Percentiles rank a stretch among this genome's conserved stretches.
phyloP scores from a whole-genome alignment of 2,329 filamentous ascomycete species.

The Didymella exigua region DNA sequence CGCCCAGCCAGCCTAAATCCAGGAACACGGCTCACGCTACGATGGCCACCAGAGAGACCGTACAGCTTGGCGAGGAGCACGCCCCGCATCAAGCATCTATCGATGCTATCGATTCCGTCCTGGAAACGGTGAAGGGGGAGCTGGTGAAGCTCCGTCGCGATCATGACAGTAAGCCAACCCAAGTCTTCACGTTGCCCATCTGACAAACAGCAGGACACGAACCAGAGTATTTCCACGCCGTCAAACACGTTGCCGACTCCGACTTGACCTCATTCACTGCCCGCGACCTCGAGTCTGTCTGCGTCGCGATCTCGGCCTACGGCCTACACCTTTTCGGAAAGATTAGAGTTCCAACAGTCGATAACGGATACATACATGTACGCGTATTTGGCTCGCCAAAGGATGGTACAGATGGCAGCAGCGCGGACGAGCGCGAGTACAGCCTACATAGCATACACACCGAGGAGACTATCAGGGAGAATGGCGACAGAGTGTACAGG shows the following conservation, averaged over 20 bases:
- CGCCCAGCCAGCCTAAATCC: neutral
- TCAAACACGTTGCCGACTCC: conserved; percentile 50
- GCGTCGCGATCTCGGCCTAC: conserved; percentile 39
- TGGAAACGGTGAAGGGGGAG: conserved; percentile 39
- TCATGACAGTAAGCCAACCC: conserved; percentile 39
- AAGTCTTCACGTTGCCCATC: neutral
- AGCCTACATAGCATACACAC: conserved; percentile 45
- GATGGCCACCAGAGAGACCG: conserved; percentile 48
- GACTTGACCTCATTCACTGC: conserved; percentile 39
- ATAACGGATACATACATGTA: conserved; percentile 40
- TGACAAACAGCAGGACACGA: conserved; percentile 39
- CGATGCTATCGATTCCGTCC: conserved; percentile 40
- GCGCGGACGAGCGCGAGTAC: conserved; percentile 38
- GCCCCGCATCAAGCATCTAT: conserved; percentile 44
- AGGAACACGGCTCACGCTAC: neutral
- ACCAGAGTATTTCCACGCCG: conserved; percentile 45
- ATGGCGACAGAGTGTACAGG: conserved; percentile 39
- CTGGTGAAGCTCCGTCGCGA: conserved; percentile 43
- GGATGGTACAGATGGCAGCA: conserved; percentile 43
- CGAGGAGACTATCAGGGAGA: conserved; percentile 38
- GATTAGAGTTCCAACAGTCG: conserved; percentile 30
- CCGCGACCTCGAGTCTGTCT: conserved; percentile 34
- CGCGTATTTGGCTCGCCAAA: conserved; percentile 41
- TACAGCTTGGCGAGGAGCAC: conserved; percentile 40
- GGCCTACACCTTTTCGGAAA: conserved; percentile 43